A percentile compares a stretch with the other conserved stretches of the same genome.
Evolutionary conservation across 495 filamentous ascomycete species (phyloP).

Genomic region (Melanomma pulvis-pyrius): DNA sequence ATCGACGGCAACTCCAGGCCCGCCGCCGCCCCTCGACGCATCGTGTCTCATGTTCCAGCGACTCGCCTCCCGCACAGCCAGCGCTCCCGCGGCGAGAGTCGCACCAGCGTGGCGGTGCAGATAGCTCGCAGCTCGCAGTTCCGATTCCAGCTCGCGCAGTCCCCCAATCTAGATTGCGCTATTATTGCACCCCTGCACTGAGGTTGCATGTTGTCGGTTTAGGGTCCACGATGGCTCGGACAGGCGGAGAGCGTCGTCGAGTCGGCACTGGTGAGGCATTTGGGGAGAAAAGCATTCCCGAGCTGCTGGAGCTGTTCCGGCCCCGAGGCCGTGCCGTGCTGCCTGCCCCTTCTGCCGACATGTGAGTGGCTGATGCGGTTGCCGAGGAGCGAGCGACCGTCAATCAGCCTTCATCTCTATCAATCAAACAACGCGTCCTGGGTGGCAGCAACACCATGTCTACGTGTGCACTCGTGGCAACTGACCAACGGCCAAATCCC

Average conservation of each 20-base stretch:
- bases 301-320: background rate
- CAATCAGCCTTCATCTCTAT: background rate
- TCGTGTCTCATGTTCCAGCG: background rate
- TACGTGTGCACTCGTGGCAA: too few relatives aligned
- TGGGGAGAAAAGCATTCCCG: conserved; percentile 1
- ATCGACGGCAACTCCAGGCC: background rate
- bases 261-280: conserved; percentile 16
- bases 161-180: conserved; percentile 1
- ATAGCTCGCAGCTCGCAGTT: background rate
- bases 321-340: background rate
- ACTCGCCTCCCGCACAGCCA: too few relatives aligned
- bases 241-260: background rate
- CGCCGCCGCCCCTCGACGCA: background rate
- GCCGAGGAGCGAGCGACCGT: background rate
- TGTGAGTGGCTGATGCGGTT: background rate
- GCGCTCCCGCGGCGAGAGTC: background rate
- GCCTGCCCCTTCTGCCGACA: background rate
- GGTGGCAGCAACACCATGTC: background rate
- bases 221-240: background rate
- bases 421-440: background rate
- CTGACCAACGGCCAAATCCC: too few relatives aligned
- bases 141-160: background rate
- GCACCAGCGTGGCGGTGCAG: conserved; percentile 4
- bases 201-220: background rate
- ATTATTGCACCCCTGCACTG: conserved; percentile 1